Base-by-base conservation (phyloP, 495 filamentous ascomycete species). In the Aspergillus egyptiacus region DNA sequence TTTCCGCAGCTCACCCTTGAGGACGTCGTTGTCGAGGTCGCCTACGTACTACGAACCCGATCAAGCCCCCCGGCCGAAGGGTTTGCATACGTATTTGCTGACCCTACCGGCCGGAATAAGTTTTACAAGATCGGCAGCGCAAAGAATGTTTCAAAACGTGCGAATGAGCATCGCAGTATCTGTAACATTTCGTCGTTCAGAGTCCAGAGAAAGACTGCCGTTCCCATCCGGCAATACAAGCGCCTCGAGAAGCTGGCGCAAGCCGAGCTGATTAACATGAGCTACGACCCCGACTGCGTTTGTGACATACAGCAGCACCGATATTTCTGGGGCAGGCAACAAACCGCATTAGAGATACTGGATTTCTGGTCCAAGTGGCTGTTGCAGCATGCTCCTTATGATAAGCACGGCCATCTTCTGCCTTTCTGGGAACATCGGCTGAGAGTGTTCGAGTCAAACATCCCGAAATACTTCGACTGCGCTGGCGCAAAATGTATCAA, bases 81-180 rank as follows among this genome's bases (percentile, higher is more conserved):
- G 6, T 51, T 43, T 30, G 44, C 48, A 9, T 51, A 51, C 22
- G 39, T 51, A 2, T 51, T 51, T 32, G 48, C 48, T 10, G 48
- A 51, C 17, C 39, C 38, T 24, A 51, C 39, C 32, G 48, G 48
- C 8, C 48, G 39, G 11, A 51, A 41, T n/a, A 51, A 24, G 33
- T 51, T 51, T 23, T 51, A 51, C 31, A 51, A 44, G 24, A 51
- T 51, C 6, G 46, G 33, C 33, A 44, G 51, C 14, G 32, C 36
- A 32, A 85, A 89, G 53, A 51, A 51, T 23, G 48, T 51, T n/a
- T 51, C 48, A 5, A 48, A 20, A 17, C 48, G 53, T n/a, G 31
- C 13, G 13, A 44, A 42, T 22, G 35, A 51, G 9, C 53, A 51
- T 17, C 48, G 32, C 13, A 51, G 25, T 11, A 43, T 40, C 35